Conservation (phyloP, 331 rosid genomes). For the Malus hybrid region DNA sequence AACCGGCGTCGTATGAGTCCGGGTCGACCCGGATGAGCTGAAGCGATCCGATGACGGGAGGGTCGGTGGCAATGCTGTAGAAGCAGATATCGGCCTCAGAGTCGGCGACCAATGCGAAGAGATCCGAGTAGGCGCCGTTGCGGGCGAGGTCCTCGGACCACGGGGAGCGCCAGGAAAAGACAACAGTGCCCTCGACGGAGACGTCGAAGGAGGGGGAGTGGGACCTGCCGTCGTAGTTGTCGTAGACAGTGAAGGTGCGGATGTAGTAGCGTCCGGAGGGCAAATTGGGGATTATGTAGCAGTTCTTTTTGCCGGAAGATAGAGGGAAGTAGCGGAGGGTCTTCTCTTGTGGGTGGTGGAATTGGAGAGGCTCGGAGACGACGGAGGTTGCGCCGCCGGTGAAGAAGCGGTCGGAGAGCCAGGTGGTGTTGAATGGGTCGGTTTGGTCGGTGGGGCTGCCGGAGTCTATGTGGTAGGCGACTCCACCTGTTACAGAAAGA, state of each 20-base stretch:
- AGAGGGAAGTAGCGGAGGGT: constrained; percentile 80
- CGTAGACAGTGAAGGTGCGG: constrained; percentile 79
- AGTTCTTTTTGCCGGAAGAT: constrained; percentile 82
- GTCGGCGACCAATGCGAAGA: constrained; percentile 42
- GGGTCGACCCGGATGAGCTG: constrained; percentile 66
- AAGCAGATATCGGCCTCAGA: constrained; percentile 64
- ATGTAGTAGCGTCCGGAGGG: constrained; percentile 58
- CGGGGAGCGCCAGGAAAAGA: constrained; percentile 89
- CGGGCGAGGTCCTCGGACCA: constrained; percentile 55
- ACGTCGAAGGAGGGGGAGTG: constrained; percentile 88
- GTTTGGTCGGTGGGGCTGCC: constrained; percentile 54
- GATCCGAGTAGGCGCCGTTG: constrained; percentile 82
- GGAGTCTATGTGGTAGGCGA: constrained; percentile 70
- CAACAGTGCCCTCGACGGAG: constrained; percentile 67
- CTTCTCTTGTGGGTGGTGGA: constrained; percentile 61
- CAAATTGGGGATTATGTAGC: constrained; percentile 59
- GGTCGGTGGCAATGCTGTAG: constrained; percentile 84
- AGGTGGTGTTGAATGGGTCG: constrained; percentile 56
- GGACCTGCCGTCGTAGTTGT: constrained; percentile 86
- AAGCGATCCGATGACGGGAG: constrained; percentile 72
- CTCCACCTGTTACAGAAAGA: constrained; percentile 36
- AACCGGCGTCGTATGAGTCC: constrained; percentile 42
- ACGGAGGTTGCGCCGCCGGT: constrained; percentile 56
- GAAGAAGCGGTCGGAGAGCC: constrained; percentile 85
- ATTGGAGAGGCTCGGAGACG: constrained; percentile 82